phyloP scores from a whole-genome alignment of 768 basidiomycete species.

The Kwoniella dendrophila region DNA sequence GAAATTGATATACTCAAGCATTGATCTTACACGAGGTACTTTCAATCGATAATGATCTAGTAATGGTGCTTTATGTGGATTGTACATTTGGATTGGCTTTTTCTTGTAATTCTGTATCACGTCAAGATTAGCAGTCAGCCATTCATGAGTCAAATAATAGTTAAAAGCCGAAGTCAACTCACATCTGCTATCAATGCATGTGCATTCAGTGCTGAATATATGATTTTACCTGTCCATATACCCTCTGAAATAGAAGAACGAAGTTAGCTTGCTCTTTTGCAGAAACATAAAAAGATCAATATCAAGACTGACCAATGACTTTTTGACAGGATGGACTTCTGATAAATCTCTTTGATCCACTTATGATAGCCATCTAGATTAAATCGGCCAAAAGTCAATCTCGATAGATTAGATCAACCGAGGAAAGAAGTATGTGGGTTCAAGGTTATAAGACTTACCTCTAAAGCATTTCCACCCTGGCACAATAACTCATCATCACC shows the following conservation, averaged over 20 bases:
- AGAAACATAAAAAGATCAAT: constrained; percentile 63
- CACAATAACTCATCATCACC: constrained; percentile 52
- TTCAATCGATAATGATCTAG: constrained; percentile 96
- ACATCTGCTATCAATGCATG: constrained; percentile 90
- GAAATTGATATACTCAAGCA: constrained; percentile 88
- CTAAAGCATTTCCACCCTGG: constrained; percentile 84
- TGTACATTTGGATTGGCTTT: constrained; percentile 88
- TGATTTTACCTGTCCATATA: constrained; percentile 68
- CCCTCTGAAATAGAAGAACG: constrained; percentile 38
- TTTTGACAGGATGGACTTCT: constrained; percentile 86
- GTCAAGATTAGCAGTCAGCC: constrained; percentile 7
- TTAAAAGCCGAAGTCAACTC: constrained; percentile 21
- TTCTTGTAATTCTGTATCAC: constrained; percentile 81
- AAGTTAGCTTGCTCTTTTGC: background rate
- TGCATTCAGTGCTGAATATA: constrained; percentile 69
- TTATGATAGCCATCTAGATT: constrained; percentile 68
- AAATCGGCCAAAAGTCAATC: background rate
- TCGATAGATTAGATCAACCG: background rate
- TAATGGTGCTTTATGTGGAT: constrained; percentile 89
- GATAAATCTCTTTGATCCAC: constrained; percentile 84
- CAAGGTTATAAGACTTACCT: constrained; percentile 56
- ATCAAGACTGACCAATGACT: constrained; percentile 65
- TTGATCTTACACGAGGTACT: constrained; percentile 86
- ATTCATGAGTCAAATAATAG: too few species aligned
- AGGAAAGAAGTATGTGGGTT: background rate